Conservation (phyloP, 1,139 yeast species). For the Candida sp. region DNA sequence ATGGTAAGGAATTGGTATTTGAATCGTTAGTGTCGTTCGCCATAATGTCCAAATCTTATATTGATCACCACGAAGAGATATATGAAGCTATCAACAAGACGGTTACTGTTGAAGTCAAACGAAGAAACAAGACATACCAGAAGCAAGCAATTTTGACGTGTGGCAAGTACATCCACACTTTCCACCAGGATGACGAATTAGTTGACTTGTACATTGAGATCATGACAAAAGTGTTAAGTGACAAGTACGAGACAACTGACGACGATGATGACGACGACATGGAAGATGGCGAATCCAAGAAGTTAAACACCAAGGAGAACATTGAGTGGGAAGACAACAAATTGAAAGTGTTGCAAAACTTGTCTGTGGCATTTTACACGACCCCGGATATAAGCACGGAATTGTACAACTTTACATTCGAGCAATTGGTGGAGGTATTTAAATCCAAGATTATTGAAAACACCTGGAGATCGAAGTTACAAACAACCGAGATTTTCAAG, state of each 20-base stretch:
- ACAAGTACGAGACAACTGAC: conserved; percentile 24
- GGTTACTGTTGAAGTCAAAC: conserved; percentile 62
- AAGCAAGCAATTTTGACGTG: conserved; percentile 52
- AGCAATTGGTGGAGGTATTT: conserved; percentile 24
- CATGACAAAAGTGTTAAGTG: conserved; percentile 36
- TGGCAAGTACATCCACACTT: conserved; percentile 51
- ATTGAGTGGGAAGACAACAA: conserved; percentile 43
- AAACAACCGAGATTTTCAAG: conserved; percentile 40
- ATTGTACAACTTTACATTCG: conserved; percentile 29
- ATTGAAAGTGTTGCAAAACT: conserved; percentile 33
- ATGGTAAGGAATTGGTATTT: conserved; percentile 80
- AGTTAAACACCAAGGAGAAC: conserved; percentile 28
- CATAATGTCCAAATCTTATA: conserved; percentile 40
- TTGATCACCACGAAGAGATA: conserved; percentile 17
- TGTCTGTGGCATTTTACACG: conserved; percentile 34
- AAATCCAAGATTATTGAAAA: conserved; percentile 35
- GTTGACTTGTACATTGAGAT: conserved; percentile 42
- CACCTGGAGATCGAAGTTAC: conserved; percentile 65
- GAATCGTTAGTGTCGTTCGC: conserved; percentile 71
- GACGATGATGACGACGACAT: conserved; percentile 32
- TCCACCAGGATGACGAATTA: conserved; percentile 43
- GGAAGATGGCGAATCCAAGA: conserved; percentile 30
- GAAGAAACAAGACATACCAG: conserved; percentile 72
- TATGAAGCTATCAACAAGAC: conserved; percentile 38
- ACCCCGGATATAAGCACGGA: conserved; percentile 18